Percentiles rank a stretch among this genome's conserved stretches.
Evolutionary conservation across 2,329 filamentous ascomycete species (phyloP).

Genomic region (Aspergillus sp.): DNA sequence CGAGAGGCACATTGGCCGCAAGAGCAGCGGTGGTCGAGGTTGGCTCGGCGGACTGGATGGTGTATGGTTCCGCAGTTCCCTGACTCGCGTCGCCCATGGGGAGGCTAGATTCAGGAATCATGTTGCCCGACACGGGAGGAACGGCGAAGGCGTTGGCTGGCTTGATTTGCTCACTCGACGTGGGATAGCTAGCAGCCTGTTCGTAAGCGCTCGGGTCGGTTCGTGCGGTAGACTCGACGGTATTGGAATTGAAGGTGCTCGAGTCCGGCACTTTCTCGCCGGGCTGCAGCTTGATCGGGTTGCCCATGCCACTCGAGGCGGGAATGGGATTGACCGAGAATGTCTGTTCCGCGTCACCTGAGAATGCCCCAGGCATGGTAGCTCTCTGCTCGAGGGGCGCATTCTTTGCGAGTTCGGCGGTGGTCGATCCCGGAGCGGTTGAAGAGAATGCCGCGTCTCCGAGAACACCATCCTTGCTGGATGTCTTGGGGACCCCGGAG

Average conservation of each 20-base stretch:
- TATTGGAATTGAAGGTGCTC: conserved; percentile 62
- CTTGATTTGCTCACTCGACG: conserved; percentile 35
- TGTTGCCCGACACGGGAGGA: conserved; percentile 57
- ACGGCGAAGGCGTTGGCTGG: conserved; percentile 47
- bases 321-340: conserved; percentile 57
- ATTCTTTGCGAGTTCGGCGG: conserved; percentile 64
- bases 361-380: conserved; percentile 59
- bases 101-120: conserved; percentile 81
- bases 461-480: conserved; percentile 17
- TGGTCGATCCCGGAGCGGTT: conserved; percentile 66
- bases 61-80: conserved; percentile 50
- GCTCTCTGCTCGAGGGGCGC: conserved; percentile 59
- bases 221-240: conserved; percentile 63
- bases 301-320: conserved; percentile 60
- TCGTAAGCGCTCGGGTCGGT: conserved; percentile 85
- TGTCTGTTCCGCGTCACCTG: conserved; percentile 36
- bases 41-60: conserved; percentile 51
- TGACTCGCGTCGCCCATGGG: conserved; percentile 55
- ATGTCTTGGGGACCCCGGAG: conserved; percentile 31
- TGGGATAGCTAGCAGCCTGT: conserved; percentile 57
- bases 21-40: conserved; percentile 45
- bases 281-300: conserved; percentile 75
- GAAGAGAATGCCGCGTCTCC: conserved; percentile 58
- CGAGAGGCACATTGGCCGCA: conserved; percentile 44
- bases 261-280: conserved; percentile 76